These are phyloP conservation scores for Fusarium musae DNA, from an alignment of 2,329 filamentous ascomycete genomes.

Conservation along the genomic window DNA sequence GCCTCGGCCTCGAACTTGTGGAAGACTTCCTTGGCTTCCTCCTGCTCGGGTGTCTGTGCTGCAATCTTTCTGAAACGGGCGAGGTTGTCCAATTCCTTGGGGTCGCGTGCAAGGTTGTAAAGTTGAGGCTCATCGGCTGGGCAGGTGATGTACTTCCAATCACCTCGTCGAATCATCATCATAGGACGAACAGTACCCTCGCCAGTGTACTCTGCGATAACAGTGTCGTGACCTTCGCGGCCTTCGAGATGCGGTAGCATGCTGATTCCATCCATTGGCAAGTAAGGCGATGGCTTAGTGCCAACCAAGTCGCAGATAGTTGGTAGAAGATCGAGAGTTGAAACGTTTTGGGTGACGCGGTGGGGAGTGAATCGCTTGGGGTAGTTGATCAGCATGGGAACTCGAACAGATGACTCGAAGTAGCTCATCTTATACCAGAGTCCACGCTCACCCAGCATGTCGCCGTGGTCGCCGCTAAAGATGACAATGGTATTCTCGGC, in stretches of 20 bases:
- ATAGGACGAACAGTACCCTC: conserved; percentile 90
- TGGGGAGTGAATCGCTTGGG: conserved; percentile 80
- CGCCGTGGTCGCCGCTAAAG: conserved; percentile 93
- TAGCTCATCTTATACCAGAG: conserved; percentile 99
- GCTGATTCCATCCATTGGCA: conserved; percentile 89
- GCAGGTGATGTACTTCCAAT: conserved; percentile 92
- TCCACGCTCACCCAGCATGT: conserved; percentile 93
- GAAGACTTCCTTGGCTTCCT: conserved; percentile 62
- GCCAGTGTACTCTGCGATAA: conserved; percentile 95
- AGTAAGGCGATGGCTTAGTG: conserved; percentile 71
- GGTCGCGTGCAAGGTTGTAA: conserved; percentile 81
- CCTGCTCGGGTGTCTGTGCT: conserved; percentile 56
- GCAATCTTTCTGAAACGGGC: conserved; percentile 58
- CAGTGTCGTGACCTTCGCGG: conserved; percentile 78
- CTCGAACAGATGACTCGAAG: conserved; percentile 90
- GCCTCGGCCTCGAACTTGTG: conserved; percentile 80
- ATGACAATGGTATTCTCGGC: conserved; percentile 89
- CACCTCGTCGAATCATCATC: conserved; percentile 91
- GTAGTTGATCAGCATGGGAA: conserved; percentile 86
- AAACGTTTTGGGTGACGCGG: conserved; percentile 85
- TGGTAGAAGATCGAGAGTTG: conserved; percentile 88
- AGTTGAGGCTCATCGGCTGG: conserved; percentile 86
- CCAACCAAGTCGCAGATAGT: conserved; percentile 88
- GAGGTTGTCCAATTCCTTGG: conserved; percentile 80
- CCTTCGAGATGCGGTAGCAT: conserved; percentile 80